A percentile compares a stretch with the other conserved stretches of the same genome.
Conservation (phyloP, 768 basidiomycete genomes). For the Suillus bovinus region DNA sequence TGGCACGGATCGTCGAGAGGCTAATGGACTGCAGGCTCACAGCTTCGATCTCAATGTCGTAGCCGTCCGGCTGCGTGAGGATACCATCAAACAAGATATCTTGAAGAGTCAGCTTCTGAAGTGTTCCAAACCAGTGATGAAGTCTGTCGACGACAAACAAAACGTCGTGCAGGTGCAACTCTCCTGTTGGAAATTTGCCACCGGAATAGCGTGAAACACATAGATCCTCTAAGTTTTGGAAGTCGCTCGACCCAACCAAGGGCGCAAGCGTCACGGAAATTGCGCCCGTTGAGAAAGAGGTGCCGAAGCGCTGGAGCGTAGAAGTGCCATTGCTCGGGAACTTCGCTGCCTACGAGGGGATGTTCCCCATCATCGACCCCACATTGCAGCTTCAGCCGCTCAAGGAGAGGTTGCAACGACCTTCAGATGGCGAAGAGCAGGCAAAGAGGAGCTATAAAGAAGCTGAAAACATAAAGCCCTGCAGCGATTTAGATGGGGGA, state of each 20-base stretch:
- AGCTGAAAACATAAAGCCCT: conserved; percentile 7
- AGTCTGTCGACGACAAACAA: background rate
- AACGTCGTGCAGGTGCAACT: conserved; percentile 2
- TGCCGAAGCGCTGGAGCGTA: conserved; percentile 2
- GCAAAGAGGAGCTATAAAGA: conserved; percentile 11
- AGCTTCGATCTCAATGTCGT: conserved; percentile 12
- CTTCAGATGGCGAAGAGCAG: conserved; percentile 7
- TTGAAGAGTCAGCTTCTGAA: conserved; percentile 5
- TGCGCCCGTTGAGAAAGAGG: conserved; percentile 11
- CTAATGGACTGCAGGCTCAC: conserved; percentile 5
- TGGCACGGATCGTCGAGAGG: conserved; percentile 36
- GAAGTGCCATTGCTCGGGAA: conserved; percentile 7
- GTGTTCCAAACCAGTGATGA: background rate
- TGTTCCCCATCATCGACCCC: conserved; percentile 10
- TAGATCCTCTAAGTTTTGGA: background rate
- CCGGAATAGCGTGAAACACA: background rate
- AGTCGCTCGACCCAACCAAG: background rate
- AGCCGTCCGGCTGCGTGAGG: background rate
- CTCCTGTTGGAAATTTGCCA: conserved; percentile 3
- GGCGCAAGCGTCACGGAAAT: conserved; percentile 8
- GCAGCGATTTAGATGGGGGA: conserved; percentile 10
- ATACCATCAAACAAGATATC: background rate
- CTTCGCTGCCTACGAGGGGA: background rate
- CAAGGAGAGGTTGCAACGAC: background rate
- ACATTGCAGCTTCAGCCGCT: conserved; percentile 10